Evolutionary conservation across 2,329 filamentous ascomycete species (phyloP), one percentile per base, ranked within the genome.

Genomic region (Fusarium xyrophilum): DNA sequence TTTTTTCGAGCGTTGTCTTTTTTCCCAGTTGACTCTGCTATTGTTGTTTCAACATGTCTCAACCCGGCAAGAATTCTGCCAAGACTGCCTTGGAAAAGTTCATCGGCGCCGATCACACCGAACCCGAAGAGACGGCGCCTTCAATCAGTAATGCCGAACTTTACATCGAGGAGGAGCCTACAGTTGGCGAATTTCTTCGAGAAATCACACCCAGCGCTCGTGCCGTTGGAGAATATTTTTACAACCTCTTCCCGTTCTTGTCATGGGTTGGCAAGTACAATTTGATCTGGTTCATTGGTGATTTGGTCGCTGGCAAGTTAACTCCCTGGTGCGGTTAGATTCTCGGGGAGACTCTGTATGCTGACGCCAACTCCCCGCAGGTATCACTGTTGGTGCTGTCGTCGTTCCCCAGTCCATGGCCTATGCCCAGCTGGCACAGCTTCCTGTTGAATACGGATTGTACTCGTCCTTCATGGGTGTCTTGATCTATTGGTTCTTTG

Each of bases 401-500:
- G 83, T 85, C 51, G 82, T 86, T n/a, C 84, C 84, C 5, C 84
- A 86, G 72, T 80, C 81, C 42, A 86, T 86, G 84, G 84, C 83
- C 6, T 86, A 86, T 58, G 84, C 84, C 23, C 74, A 82, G 36
- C 75, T 86, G 21, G 84, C 84, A 5, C 76, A 81, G 60, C 79
- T 86, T 48, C 76, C 79, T 7, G 79, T 83, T 28, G 81, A 86
- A 67, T 86, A 82, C 72, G 84, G 84, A 17, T 73, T 86, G 21
- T 81, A 81, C 72, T 94, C 95, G 2, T 97, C 94, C 0, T 98
- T 98, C 76, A 97, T 97, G 88, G 95, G 95, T 63, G 94, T 97
- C 23, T 79, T 97, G 67, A 85, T 97, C 72, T 98, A 98, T 80
- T 98, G 95, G 95, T 94, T 97, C 79, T 98, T 98, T 76, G 95